Evolutionary conservation across 192 early-diverging fungal species (phyloP).

Genomic region (Coemansia sp.): DNA sequence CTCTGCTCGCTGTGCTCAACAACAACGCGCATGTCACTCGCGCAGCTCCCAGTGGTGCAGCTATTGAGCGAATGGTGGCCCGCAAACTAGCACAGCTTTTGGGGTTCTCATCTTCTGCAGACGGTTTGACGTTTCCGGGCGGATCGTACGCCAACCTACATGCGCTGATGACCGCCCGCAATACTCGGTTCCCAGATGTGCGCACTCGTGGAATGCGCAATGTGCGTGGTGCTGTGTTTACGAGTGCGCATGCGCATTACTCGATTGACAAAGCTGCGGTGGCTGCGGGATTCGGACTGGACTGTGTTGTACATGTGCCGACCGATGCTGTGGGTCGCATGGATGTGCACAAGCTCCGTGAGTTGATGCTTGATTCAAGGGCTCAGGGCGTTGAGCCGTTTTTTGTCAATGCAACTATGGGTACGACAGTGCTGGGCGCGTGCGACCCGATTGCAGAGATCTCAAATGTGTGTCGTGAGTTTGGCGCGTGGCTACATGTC

Average conservation of each 20-base stretch:
- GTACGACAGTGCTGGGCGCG: slow-evolving; percentile 80
- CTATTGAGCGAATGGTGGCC: slow-evolving; percentile 68
- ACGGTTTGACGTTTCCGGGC: slow-evolving; percentile 71
- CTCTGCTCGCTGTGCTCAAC: slow-evolving; percentile 70
- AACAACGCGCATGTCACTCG: slow-evolving; percentile 77
- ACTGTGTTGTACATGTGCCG: slow-evolving; percentile 67
- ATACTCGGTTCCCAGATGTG: slow-evolving; percentile 61
- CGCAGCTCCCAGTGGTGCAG: slow-evolving; percentile 67
- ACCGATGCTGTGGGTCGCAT: slow-evolving; percentile 63
- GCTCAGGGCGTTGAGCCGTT: slow-evolving; percentile 62
- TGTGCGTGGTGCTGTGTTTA: slow-evolving; percentile 62
- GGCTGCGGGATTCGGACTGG: slow-evolving; percentile 66
- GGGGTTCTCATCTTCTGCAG: slow-evolving; percentile 38
- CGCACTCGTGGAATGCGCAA: slow-evolving; percentile 54
- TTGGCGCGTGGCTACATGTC: slow-evolving; percentile 71
- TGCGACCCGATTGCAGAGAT: slow-evolving; percentile 71
- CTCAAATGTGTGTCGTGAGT: slow-evolving; percentile 58
- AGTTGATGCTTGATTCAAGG: slow-evolving; percentile 42
- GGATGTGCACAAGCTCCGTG: slow-evolving; percentile 57
- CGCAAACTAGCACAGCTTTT: slow-evolving; percentile 28
- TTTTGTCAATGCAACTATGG: slow-evolving; percentile 80
- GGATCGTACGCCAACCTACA: slow-evolving; percentile 75
- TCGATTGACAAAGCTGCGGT: slow-evolving; percentile 72
- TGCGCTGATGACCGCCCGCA: slow-evolving; percentile 74
- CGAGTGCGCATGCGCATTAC: slow-evolving; percentile 72